Conservation (phyloP, 2,329 filamentous ascomycete species). For the Pseudogymnoascus sp. region DNA sequence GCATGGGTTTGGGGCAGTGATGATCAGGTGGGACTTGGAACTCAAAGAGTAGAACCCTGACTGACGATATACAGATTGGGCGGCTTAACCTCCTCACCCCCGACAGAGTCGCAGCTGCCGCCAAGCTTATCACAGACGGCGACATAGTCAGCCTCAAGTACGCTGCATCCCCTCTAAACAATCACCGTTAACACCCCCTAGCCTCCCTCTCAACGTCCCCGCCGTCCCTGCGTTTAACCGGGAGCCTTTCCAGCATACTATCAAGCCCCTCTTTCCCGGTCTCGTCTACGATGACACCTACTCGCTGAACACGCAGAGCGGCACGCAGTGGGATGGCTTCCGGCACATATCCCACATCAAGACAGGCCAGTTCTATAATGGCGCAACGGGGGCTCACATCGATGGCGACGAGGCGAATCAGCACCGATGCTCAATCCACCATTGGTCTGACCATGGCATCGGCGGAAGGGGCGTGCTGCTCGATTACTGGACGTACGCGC, state of each 20-base stretch:
- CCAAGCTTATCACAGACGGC: constrained; percentile 35
- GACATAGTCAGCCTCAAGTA: constrained; percentile 34
- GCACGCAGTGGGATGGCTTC: constrained; percentile 50
- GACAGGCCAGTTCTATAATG: constrained; percentile 24
- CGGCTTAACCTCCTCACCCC: constrained; percentile 40
- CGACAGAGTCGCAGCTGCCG: constrained; percentile 33
- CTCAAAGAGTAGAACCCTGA: not conserved
- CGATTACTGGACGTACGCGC: constrained; percentile 40
- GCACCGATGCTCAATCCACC: constrained; percentile 26
- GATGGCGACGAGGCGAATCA: constrained; percentile 19
- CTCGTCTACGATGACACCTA: constrained; percentile 52
- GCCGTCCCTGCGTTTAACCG: constrained; percentile 30
- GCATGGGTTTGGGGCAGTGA: constrained; percentile 28
- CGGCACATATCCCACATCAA: constrained; percentile 32
- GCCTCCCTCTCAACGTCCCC: constrained; percentile 26
- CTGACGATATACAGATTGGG: constrained; percentile 28
- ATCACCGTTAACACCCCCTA: constrained; percentile 10
- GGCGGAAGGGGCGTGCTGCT: constrained; percentile 47
- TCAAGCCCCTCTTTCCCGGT: constrained; percentile 21
- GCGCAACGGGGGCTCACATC: constrained; percentile 23
- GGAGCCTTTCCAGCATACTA: constrained; percentile 28
- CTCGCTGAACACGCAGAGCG: constrained; percentile 50
- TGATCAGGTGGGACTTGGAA: constrained; percentile 19
- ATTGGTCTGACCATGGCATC: constrained; percentile 36
- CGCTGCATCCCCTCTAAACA: not conserved